These are phyloP conservation scores for Mychonastes homosphaera DNA, from an alignment of 139 green algal species.

Conservation along the genomic window DNA sequence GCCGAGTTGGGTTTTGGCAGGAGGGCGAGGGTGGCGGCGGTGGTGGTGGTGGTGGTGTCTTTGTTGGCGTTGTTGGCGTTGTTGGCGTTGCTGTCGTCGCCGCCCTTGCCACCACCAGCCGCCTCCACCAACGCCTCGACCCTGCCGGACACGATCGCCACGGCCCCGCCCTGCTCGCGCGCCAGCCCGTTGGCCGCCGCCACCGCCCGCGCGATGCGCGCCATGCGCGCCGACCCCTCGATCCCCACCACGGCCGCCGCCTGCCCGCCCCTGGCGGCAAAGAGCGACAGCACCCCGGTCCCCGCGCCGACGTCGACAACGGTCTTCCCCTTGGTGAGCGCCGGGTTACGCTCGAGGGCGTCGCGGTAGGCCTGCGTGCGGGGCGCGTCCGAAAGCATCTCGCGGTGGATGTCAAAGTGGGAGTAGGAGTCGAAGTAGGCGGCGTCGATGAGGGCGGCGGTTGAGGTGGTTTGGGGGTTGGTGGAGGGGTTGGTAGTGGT, in stretches of 20 bases:
- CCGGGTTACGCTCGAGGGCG: slow-evolving; percentile 68
- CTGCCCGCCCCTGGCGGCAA: slow-evolving; percentile 73
- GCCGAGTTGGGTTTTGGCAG: too few relatives aligned
- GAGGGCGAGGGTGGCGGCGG: too few relatives aligned
- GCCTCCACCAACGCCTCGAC: slow-evolving; percentile 55
- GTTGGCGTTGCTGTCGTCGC: background rate
- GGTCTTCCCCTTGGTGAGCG: slow-evolving; percentile 44
- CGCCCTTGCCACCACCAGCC: slow-evolving; percentile 5
- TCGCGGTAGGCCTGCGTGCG: slow-evolving; percentile 69
- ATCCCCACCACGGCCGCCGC: slow-evolving; percentile 56
- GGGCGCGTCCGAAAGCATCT: slow-evolving; percentile 78
- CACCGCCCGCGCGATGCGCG: slow-evolving; percentile 39
- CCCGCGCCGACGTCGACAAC: slow-evolving; percentile 93
- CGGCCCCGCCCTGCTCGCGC: slow-evolving; percentile 20
- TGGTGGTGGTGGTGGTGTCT: too few relatives aligned
- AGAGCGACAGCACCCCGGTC: slow-evolving; percentile 89
- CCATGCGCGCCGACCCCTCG: slow-evolving; percentile 47
- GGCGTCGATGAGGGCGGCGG: slow-evolving; percentile 39
- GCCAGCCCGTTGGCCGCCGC: slow-evolving; percentile 34
- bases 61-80: background rate
- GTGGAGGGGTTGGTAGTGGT: slow-evolving; percentile 2
- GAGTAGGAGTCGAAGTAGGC: slow-evolving; percentile 86
- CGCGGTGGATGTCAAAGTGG: slow-evolving; percentile 80
- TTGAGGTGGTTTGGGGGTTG: background rate
- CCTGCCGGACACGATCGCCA: slow-evolving; percentile 51